Evolutionary conservation across 495 filamentous ascomycete genomes (phyloP), one percentile per base, ranked within the genome.

Genomic region (Barbatosphaeria neglecta): DNA sequence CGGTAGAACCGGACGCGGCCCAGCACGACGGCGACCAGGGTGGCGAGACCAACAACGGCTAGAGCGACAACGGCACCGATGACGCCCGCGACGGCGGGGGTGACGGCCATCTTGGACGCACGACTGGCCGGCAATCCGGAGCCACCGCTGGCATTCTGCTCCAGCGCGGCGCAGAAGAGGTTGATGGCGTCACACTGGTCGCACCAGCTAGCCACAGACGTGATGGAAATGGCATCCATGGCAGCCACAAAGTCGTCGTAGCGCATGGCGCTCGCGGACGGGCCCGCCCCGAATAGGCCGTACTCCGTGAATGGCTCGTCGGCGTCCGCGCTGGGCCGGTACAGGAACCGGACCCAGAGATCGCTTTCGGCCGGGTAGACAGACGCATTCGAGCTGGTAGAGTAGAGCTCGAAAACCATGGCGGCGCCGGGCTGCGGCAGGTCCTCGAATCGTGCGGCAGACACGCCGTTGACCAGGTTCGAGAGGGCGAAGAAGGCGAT

Each of bases 401-500:
- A 62, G 48, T 65, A 68, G 18, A 72, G 49, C 51, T 72, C 68
- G 38, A 72, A 68, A 7, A 65, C 50, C 54, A 72, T 61, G 11
- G 62, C 57, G 0, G 64, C 53, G 16, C 68, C 67, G 3, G 63
- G 63, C 10, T 53, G 28, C 6, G 68, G 68, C 18, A 72, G 59
- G 4, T 47, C 43, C 4, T 37, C 23, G 50, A 69, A 69, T 3
- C 47, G 20, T 18, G 33, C 27, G 10, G 41, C 45, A 1, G 54
- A 48, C 6, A 56, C 19, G 0, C 53, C 58, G 6, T 37, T 37
- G 5, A 45, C 22, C 22, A 68, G 55, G 4, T 54, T 44, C 0
- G 66, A 50, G 3, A 72, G 52, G 15, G 66, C 59, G 43, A 67
- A 67, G 40, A 68, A 70, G 18, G 61, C 57, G 2, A 69, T 25